Percentiles rank a stretch among this genome's conserved stretches.
These are phyloP conservation scores for Porphyridium purpureum DNA, from an alignment of 23 red algal genomes.

Conservation along the genomic window DNA sequence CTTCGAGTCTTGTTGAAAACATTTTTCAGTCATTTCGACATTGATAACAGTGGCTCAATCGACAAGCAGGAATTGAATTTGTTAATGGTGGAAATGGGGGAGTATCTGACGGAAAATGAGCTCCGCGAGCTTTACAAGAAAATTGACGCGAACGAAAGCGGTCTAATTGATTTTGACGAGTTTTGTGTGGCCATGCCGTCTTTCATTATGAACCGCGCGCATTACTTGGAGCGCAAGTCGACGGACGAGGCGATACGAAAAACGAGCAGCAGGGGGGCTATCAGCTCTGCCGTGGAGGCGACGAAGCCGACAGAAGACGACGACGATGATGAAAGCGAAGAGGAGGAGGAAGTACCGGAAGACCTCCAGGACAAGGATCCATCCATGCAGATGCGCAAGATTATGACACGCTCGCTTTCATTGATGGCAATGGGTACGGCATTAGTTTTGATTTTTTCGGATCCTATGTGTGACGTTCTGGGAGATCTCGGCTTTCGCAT, in stretches of 20 bases:
- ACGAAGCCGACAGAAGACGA: too few species aligned
- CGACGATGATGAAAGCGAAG: constrained; percentile 20
- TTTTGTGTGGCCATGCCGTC: constrained; percentile 30
- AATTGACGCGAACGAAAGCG: constrained; percentile 22
- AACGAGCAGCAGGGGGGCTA: too few species aligned
- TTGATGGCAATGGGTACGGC: constrained; percentile 43
- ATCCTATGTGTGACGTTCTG: constrained; percentile 49
- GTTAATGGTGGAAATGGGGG: constrained; percentile 42
- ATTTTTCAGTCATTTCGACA: constrained; percentile 38
- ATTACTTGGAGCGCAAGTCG: too few species aligned
- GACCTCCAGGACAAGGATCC: constrained; percentile 42
- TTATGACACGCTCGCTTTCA: constrained; percentile 15
- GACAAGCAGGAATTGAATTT: constrained; percentile 23
- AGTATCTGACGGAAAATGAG: constrained; percentile 16
- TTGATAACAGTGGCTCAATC: constrained; percentile 11
- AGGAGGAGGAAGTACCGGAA: constrained; percentile 40
- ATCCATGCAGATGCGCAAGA: constrained; percentile 7
- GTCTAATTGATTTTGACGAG: constrained; percentile 26
- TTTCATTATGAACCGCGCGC: too few species aligned
- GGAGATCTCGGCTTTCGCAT: constrained; percentile 30
- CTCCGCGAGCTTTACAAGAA: constrained; percentile 11
- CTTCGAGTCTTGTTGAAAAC: constrained; percentile 9
- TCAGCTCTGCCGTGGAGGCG: too few species aligned
- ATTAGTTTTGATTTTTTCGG: constrained; percentile 48
- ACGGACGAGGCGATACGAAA: too few species aligned